A percentile compares a stretch with the other conserved stretches of the same genome.
phyloP scores from a whole-genome alignment of 805 yeast species.

The Saccharomycopsis sp. region DNA sequence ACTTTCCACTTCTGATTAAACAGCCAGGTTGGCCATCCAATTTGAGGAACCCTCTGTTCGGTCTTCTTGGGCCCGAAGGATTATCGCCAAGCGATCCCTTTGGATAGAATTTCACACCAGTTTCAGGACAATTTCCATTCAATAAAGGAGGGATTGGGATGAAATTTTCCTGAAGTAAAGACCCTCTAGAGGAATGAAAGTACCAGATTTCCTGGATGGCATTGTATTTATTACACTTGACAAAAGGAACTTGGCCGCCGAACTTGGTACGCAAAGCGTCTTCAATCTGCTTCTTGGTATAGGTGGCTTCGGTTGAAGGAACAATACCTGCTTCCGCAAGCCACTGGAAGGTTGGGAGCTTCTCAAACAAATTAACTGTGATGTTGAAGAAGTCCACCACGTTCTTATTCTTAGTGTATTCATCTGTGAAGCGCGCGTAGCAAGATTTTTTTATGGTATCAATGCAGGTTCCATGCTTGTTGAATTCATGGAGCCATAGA shows the following conservation, averaged over 20 bases:
- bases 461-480: conserved; percentile 92
- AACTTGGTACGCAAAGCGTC: conserved; percentile 44
- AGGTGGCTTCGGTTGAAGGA: conserved; percentile 57
- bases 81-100: conserved; percentile 37
- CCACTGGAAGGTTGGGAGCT: conserved; percentile 62
- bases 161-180: conserved; percentile 60
- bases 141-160: conserved; percentile 43
- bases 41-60: conserved; percentile 41
- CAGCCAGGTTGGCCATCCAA: conserved; percentile 58
- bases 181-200: conserved; percentile 68
- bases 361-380: conserved; percentile 50
- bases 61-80: conserved; percentile 29
- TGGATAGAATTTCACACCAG: conserved; percentile 62
- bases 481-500: conserved; percentile 87
- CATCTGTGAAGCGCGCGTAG: conserved; percentile 32
- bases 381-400: conserved; percentile 68
- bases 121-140: conserved; percentile 17
- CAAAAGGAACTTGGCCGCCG: conserved; percentile 51
- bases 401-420: conserved; percentile 30
- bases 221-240: conserved; percentile 50
- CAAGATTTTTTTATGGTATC: conserved; percentile 69
- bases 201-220: conserved; percentile 63
- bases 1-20: conserved; percentile 77
- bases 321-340: conserved; percentile 60
- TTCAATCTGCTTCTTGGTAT: conserved; percentile 48